Percentiles rank a stretch among this genome's conserved stretches.
Evolutionary conservation across 208 protist genomes (phyloP).

Genomic region (Acanthamoeba sp.): DNA sequence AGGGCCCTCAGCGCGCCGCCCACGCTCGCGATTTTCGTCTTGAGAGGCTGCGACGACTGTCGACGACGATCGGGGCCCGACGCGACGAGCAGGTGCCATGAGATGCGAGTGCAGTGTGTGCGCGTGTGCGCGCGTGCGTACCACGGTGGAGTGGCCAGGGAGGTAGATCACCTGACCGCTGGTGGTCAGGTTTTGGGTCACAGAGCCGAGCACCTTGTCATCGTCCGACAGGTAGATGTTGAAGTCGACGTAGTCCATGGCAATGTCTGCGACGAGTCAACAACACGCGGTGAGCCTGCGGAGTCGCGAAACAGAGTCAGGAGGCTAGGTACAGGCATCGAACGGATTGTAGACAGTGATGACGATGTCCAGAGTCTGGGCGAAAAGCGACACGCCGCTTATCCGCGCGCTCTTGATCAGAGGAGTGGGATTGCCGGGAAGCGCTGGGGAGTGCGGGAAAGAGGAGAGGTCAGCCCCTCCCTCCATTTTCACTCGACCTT

Average conservation of each 20-base stretch:
- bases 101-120: too few relatives aligned
- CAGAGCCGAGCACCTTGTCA: not conserved
- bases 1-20: not conserved
- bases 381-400: not conserved
- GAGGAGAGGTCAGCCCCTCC: too few relatives aligned
- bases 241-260: not conserved
- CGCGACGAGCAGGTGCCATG: too few relatives aligned
- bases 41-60: not conserved
- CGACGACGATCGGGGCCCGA: not conserved
- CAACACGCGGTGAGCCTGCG: not conserved
- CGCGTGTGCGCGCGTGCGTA: not conserved
- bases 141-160: not conserved
- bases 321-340: not conserved
- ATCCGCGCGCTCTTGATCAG: not conserved
- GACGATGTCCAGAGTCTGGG: not conserved
- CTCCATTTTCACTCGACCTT: too few relatives aligned
- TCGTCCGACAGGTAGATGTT: not conserved
- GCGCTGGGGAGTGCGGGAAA: too few relatives aligned
- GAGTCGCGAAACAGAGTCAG: not conserved
- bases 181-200: not conserved
- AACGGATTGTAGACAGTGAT: not conserved
- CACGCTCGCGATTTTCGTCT: not conserved
- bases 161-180: slow-evolving; percentile 16
- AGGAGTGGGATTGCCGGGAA: not conserved
- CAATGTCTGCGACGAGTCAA: not conserved